Evolutionary conservation across 2,329 filamentous ascomycete species (phyloP), one percentile per base, ranked within the genome.

Genomic region (Sclerotinia sclerotiorum): DNA sequence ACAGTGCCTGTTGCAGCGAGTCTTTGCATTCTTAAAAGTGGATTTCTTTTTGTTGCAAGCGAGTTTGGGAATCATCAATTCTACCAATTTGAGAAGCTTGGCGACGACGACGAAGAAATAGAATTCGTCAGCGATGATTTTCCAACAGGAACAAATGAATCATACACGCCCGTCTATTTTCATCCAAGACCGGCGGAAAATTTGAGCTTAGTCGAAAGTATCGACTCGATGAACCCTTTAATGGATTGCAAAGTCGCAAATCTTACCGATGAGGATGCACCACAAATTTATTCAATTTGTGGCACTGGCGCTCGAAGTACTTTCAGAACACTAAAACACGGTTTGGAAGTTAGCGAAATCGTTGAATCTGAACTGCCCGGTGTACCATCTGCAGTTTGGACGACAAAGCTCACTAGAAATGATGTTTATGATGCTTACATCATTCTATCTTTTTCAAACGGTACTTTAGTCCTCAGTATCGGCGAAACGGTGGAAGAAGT

Each of bases 401-500:
- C 95, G 0, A 93, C 96, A 0, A 97, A 97, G 78, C 82, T 97
- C 58, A 90, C 88, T 49, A 87, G 88, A 27, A 85, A 87, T 24
- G 94, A 98, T 73, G 87, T 94, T 73, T 97, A 90, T 72, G 94
- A 99, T 79, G 90, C 93, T 0, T 97, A 98, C 76, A 97, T 99
- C 70, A 87, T 99, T n/a, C 84, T 99, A 6, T 97, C 93, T 2
- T 95, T 97, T 76, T 89, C 90, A 51, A 96, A 96, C 74, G 91
- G 89, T 42, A 99, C 95, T 0, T 84, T 98, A 17, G 94, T 98
- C 1, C 83, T 99, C 21, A 96, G 93, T 76, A 97, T 99, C 72
- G 95, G 94, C 5, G 95, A 99, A 78, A 97, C 94, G 1, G 95
- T 99, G 0, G 94, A 97, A 78, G 93, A 98, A 80, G 93, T 97